Evolutionary conservation across 1,139 yeast genomes (phyloP), one percentile per base, ranked within the genome.

Genomic region (Hyphopichia fennica): DNA sequence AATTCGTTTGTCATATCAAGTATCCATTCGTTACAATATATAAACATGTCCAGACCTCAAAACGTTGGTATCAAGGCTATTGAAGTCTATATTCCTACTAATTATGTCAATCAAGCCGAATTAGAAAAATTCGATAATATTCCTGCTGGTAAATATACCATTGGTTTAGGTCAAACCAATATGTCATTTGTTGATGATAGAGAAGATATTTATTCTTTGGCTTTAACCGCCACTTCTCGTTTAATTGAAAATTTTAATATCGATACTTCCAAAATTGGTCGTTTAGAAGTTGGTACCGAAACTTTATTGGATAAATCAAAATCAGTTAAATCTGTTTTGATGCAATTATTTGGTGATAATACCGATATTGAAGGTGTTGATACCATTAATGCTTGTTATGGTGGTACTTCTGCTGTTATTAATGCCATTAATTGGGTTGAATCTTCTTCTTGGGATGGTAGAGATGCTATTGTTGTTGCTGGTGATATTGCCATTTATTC

Each of bases 251-350:
- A 90, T 73, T 84, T 89, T 77, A 75, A 82, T 63, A 79, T 95
- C 56, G 96, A 93, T 66, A 81, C 90, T 45, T 71, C 76, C 62
- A 71, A 79, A 43, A 82, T 95, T 61, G 99, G 99, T 54, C 84
- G 99, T 65, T 78, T 95, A 58, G 99, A 95, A 70, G 99, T 93
- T 49, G 99, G 99, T 58, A 95, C 99, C 47, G 99, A 95, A 74
- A 93, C 99, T 41, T 76, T 95, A 58, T 76, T 95, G 58, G 99
- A 95, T 73, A 95, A 93, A 73, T 89, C 98, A 56, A 95, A 95
- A 77, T 87, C 96, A 35, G 96, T 91, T 62, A 95, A 95, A 75
- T 82, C 96, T 35, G 96, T 93, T 39, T 77, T 95, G 68, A 93
- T 91, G 89, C 98, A 91, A 72, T 79, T 95, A 55, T 86, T 95